These are phyloP conservation scores for Scedosporium dehoogii DNA, from an alignment of 2,329 filamentous ascomycete species.

Conservation along the genomic window DNA sequence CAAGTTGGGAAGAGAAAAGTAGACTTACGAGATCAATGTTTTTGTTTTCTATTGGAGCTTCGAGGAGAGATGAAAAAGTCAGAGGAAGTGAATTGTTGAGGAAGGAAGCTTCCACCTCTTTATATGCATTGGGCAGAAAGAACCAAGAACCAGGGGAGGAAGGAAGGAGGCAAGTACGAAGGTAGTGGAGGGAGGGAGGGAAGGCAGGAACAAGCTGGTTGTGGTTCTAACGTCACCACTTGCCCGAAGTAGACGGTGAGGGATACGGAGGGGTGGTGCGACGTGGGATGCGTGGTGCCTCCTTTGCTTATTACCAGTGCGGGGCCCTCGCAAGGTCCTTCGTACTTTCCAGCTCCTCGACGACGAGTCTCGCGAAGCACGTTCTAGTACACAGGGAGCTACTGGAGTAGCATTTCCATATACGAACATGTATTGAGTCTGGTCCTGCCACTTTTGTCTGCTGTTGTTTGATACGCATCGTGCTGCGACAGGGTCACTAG, in stretches of 20 bases:
- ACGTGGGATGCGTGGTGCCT: background rate
- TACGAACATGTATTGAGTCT: background rate
- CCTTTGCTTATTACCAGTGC: background rate
- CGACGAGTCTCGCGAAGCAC: background rate
- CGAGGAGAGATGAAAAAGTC: background rate
- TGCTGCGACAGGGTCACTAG: background rate
- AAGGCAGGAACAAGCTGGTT: background rate
- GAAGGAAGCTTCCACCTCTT: background rate
- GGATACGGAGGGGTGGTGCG: background rate
- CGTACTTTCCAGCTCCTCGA: background rate
- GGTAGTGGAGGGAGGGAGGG: background rate
- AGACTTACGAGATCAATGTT: background rate
- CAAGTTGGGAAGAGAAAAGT: background rate
- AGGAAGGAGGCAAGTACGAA: background rate
- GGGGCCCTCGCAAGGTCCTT: background rate
- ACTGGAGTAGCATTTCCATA: background rate
- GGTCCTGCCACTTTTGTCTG: background rate
- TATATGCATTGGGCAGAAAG: background rate
- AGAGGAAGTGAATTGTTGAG: background rate
- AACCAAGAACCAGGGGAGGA: background rate
- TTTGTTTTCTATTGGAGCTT: background rate
- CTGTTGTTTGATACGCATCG: background rate
- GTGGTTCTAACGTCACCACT: conserved; percentile 1
- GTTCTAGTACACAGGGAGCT: background rate
- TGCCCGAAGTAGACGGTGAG: background rate